phyloP scores from a whole-genome alignment of 106 monocot genomes.

The Gastrodia elata region DNA sequence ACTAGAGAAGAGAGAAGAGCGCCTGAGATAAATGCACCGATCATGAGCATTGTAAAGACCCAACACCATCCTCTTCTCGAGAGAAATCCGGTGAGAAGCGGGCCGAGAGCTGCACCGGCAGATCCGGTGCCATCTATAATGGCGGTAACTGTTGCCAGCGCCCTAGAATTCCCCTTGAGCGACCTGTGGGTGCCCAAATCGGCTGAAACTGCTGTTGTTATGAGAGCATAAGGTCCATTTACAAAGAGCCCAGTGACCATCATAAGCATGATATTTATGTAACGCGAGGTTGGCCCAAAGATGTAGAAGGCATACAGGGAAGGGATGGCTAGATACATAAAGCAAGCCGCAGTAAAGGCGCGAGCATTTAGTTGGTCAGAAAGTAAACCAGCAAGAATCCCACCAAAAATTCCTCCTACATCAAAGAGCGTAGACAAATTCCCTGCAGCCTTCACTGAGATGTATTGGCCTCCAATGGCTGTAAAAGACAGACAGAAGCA shows the following conservation, averaged over 20 bases:
- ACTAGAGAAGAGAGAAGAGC: slow-evolving; percentile 24
- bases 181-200: slow-evolving; percentile 49
- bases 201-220: slow-evolving; percentile 45
- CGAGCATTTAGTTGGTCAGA: slow-evolving; percentile 36
- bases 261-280: slow-evolving; percentile 28
- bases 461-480: slow-evolving; percentile 37
- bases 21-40: slow-evolving; percentile 24
- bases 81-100: too few species aligned
- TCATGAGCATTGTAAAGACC: too few species aligned
- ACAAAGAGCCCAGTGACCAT: slow-evolving; percentile 39
- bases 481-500: slow-evolving; percentile 14
- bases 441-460: slow-evolving; percentile 34
- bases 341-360: slow-evolving; percentile 34
- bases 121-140: slow-evolving; percentile 53
- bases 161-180: slow-evolving; percentile 36
- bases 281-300: slow-evolving; percentile 22
- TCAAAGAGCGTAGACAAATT: slow-evolving; percentile 44
- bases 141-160: slow-evolving; percentile 38
- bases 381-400: slow-evolving; percentile 37
- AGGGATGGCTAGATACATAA: slow-evolving; percentile 39
- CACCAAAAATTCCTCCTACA: slow-evolving; percentile 40
- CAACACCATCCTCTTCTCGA: too few species aligned
- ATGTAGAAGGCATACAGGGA: slow-evolving; percentile 23
- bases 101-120: slow-evolving; percentile 38
- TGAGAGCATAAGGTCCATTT: slow-evolving; percentile 49